Evolutionary conservation across 2,329 filamentous ascomycete genomes (phyloP), one percentile per base, ranked within the genome.

Genomic region (Pyrenochaeta sp.): DNA sequence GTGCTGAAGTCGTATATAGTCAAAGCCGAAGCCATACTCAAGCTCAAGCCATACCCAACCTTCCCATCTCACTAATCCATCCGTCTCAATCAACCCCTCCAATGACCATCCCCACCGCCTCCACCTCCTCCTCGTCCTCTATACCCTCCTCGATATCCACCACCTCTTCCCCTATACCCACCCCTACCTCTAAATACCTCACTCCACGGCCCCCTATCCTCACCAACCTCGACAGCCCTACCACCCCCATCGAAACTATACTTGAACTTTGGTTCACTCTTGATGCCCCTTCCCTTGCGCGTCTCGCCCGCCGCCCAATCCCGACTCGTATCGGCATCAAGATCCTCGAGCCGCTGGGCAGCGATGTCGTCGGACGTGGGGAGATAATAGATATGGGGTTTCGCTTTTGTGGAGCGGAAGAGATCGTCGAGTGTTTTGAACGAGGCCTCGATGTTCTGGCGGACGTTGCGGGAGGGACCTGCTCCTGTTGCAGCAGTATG

Each of bases 331-430:
- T 68, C 67, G 4, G 69, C 62, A 11, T 80, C 76, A 11, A 88
- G 75, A 36, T 77, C 77, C 43, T 86, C 82, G 4, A 91, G 73
- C 9, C 93, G 83, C 31, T 80, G 78, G 11, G 81, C 77, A 1
- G 82, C 87, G 5, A 91, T 73, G 0, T 85, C 81, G 5, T 83
- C 78, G 0, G 83, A 68, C 0, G 90, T 88, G 2, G 88, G 83
- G 29, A 81, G 74, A 68, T 77, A 88, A 68, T 87, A 88, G 10
- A 88, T 69, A 51, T 82, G 81, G 1, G 85, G 85, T 60, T 86
- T 86, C 0, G 82, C 71, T 2, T 73, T 74, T 0, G 85, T 88
- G 13, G 76, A 83, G 30, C 71, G 67, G 67, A 87, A 88, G 9
- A 83, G 75, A 22, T 82, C 75, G 55, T 86, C 82, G 6, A 87